Base-by-base conservation (phyloP, 2,329 filamentous ascomycete species). In the Fusarium sp. region DNA sequence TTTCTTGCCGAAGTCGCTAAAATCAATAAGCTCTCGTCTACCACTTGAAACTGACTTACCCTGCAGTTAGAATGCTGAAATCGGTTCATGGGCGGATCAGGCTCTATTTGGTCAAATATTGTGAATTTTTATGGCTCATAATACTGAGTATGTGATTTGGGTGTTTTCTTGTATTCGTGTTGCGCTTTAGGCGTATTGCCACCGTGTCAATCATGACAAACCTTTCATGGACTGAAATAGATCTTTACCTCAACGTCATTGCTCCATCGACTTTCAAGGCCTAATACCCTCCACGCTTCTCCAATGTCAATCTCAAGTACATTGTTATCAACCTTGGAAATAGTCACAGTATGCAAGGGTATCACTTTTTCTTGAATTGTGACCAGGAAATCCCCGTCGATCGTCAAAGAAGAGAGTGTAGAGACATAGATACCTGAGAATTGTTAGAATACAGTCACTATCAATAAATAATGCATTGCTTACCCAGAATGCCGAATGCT, bases 241-340 rank as follows among this genome's bases (percentile, higher is more conserved):
- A 94, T 80, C 78, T 91, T 90, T 44, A 97, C 83, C 67, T 88
- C 85, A 40, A 94, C 87, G 79, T 97, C 93, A 78, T 97, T 97
- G 71, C 90, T 91, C 91, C 93, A 97, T 11, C 91, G 90, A 40
- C 88, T 86, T 63, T 89, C 83, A 60, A 96, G 84, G 0, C 86
- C 87, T 83, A 94, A 86, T 75, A 93, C 89, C 48, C 87, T 87
- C 94, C 94, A 98, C 2, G 95, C 95, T 33, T 82, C 85, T 72
- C 90, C 87, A 15, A 93, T 80, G 83, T 98, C 93, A 60, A 98
- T 87, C 72, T 93, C 90, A 35, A 98, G 80, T 11, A 98, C 87
- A 64, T 85, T 84, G 0, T 80, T 74, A 63, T 89, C 83, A n/a
- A 77, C 75, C 35, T 83, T 79, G 55, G 85, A 89, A 50, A 91